phyloP scores from a whole-genome alignment of 768 basidiomycete species.

The Boletus tylopilopsis region DNA sequence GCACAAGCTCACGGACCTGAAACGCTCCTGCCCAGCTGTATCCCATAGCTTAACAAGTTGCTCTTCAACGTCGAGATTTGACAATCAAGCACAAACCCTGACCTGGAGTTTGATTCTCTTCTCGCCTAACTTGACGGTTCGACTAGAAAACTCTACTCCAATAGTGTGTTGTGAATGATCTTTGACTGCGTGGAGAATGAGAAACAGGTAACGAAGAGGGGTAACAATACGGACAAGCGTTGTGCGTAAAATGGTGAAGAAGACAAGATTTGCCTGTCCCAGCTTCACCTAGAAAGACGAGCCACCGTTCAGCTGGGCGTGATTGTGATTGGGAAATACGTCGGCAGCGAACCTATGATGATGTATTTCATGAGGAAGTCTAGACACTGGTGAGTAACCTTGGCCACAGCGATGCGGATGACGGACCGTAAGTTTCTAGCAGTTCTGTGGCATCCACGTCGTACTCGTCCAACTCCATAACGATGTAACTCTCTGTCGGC shows the following conservation, averaged over 20 bases:
- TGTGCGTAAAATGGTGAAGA: constrained; percentile 94
- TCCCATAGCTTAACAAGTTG: constrained; percentile 77
- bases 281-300: constrained; percentile 68
- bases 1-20: constrained; percentile 50
- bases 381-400: constrained; percentile 33
- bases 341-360: constrained; percentile 68
- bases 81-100: constrained; percentile 18
- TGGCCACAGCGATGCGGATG: neutral
- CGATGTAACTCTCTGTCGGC: constrained; percentile 14
- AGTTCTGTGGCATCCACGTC: constrained; percentile 87
- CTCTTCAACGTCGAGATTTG: constrained; percentile 8
- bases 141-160: constrained; percentile 95
- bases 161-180: constrained; percentile 97
- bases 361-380: constrained; percentile 99
- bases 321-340: constrained; percentile 1
- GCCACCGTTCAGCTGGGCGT: constrained; percentile 5
- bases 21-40: constrained; percentile 94
- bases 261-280: constrained; percentile 98
- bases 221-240: constrained; percentile 68
- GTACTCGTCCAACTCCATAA: constrained; percentile 63
- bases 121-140: constrained; percentile 90
- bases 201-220: constrained; percentile 1
- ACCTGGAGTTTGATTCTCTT: constrained; percentile 96
- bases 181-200: constrained; percentile 63
- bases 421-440: constrained; percentile 86